A percentile compares a stretch with the other conserved stretches of the same genome.
Conservation (phyloP, 305 asterid genomes). For the Fraxinus xanthoxyloides region DNA sequence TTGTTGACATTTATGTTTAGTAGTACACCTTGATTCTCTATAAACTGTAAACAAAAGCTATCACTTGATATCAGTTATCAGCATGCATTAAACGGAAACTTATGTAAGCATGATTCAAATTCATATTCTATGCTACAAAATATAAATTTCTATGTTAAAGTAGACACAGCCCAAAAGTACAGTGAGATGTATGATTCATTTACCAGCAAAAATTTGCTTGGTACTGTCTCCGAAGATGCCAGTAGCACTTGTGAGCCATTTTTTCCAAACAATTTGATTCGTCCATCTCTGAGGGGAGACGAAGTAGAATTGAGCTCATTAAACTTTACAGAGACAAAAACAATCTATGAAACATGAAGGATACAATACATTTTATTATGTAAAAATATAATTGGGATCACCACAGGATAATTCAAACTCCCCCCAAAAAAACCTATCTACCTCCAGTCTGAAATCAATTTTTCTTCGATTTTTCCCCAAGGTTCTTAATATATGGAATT, state of each 20-base stretch:
- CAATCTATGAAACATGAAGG: neutral
- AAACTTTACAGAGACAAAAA: slow-evolving; percentile 4
- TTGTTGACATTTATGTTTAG: slow-evolving; percentile 63
- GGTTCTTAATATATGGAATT: slow-evolving; percentile 58
- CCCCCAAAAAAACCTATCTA: neutral
- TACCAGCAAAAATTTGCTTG: slow-evolving; percentile 75
- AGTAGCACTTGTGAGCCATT: slow-evolving; percentile 71
- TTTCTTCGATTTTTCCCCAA: neutral
- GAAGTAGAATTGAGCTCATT: neutral
- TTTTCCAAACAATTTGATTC: slow-evolving; percentile 75
- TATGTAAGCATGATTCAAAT: neutral
- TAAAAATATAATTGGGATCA: neutral
- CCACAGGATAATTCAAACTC: neutral
- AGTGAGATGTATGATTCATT: slow-evolving; percentile 12
- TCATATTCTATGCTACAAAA: neutral
- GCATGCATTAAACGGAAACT: neutral
- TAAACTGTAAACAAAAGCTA: slow-evolving; percentile 56
- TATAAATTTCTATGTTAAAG: neutral
- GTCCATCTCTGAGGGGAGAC: slow-evolving; percentile 63
- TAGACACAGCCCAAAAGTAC: neutral
- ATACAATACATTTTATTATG: neutral
- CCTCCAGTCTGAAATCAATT: neutral
- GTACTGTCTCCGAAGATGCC: slow-evolving; percentile 56
- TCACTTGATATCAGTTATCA: slow-evolving; percentile 21
- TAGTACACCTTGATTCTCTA: slow-evolving; percentile 68